phyloP scores from a whole-genome alignment of 371 early-diverging fungal genomes.

The Phascolomyces articulosus region DNA sequence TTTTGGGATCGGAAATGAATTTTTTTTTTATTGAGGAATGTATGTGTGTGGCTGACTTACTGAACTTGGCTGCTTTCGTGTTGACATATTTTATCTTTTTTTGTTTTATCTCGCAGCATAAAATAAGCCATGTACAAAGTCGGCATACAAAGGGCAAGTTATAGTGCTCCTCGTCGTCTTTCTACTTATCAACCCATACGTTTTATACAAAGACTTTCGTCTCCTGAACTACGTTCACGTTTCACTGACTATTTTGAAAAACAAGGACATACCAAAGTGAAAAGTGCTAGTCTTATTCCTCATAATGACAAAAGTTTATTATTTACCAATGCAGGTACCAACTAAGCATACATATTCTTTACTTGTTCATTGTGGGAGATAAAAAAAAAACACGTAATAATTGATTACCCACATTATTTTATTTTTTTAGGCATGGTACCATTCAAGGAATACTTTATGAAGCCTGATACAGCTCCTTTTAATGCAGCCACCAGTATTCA shows the following conservation, averaged over 20 bases:
- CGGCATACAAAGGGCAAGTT: slow-evolving; percentile 5
- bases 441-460: slow-evolving; percentile 74
- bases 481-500: slow-evolving; percentile 68
- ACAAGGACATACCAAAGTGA: slow-evolving; percentile 48
- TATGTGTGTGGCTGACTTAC: no score
- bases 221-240: slow-evolving; percentile 52
- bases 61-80: no score
- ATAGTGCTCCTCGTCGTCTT: neutral
- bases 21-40: no score
- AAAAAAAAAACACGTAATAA: neutral
- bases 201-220: slow-evolving; percentile 34
- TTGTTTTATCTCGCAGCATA: neutral
- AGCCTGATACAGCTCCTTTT: slow-evolving; percentile 66
- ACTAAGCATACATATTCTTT: neutral
- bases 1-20: no score
- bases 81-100: no score
- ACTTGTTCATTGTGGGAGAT: neutral
- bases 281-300: slow-evolving; percentile 67
- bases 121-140: slow-evolving; percentile 15
- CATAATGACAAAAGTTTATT: slow-evolving; percentile 72
- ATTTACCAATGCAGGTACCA: slow-evolving; percentile 80
- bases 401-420: neutral
- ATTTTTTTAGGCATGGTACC: slow-evolving; percentile 72
- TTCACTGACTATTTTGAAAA: slow-evolving; percentile 58
- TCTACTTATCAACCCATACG: slow-evolving; percentile 2